Evolutionary conservation across 352 stramenopile species (phyloP), one percentile per base, ranked within the genome.

Genomic region (Globisporangium lucens): DNA sequence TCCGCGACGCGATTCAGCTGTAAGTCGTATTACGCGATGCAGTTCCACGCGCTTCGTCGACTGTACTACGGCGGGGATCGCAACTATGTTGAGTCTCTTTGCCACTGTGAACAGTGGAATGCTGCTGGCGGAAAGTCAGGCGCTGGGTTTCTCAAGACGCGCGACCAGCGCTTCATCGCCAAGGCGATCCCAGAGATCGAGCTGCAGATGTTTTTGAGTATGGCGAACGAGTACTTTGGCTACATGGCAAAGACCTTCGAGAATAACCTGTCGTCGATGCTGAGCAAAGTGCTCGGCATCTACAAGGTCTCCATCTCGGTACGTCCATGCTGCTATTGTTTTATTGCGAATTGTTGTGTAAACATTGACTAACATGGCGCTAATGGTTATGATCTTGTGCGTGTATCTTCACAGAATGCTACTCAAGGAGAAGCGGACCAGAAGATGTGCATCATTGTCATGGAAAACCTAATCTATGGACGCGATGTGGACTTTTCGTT

Each of bases 161-260:
- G 76, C n/a, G 89, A 96, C 56, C 79, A 96, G 67, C 82, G 89
- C 9, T 96, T 96, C 51, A 93, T 96, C 41, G 85, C 86, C 2
- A 96, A 96, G 61, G 89, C 83, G 1, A 94, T 96, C 56, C 87
- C 89, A 1, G 80, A 92, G 60, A 95, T 93, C 33, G 86, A 96
- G 56, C 66, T 96, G 17, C 85, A 94, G 56, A 95, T 96, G 89
- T 96, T 96, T 61, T 67, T 96, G 65, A 94, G 87, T 56, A 93
- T 95, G 85, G 87, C 87, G 55, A 93, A 91, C 71, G 88, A 94
- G 62, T 96, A 96, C 66, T 96, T 96, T 63, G 80, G 82, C 61
- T 95, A 96, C 74, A 92, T 96, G 83, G 89, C 87, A 2, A 94
- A 93, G 65, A 92, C 85, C 7, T 93, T 96, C 38, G 85, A 96